Evolutionary conservation across 805 yeast genomes (phyloP).

Genomic region (Barnettozyma siamensis): DNA sequence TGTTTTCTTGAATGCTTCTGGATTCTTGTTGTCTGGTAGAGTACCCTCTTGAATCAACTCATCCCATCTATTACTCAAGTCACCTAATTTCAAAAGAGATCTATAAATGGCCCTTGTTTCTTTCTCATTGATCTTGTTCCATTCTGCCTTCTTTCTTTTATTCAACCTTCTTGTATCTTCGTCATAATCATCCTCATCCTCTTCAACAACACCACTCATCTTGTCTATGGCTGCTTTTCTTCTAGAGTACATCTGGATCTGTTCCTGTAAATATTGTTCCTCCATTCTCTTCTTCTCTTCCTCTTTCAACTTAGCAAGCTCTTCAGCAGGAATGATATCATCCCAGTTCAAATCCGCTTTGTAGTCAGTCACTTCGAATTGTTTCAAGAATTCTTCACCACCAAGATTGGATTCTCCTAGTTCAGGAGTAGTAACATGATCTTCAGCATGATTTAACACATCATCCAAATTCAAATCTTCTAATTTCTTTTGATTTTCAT

Average conservation of each 20-base stretch:
- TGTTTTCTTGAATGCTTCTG: constrained; percentile 68
- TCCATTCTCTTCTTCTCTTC: constrained; percentile 85
- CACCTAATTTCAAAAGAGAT: constrained; percentile 78
- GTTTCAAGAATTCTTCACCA: constrained; percentile 94
- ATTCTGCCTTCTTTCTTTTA: constrained; percentile 35
- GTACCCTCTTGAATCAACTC: constrained; percentile 86
- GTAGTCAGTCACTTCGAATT: constrained; percentile 97
- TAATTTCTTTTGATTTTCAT: constrained; percentile 88
- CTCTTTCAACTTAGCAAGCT: constrained; percentile 79
- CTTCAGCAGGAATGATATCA: constrained; percentile 96
- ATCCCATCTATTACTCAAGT: constrained; percentile 71
- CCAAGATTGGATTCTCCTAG: constrained; percentile 96
- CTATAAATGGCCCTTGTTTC: constrained; percentile 84
- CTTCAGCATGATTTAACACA: constrained; percentile 94
- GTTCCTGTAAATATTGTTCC: constrained; percentile 82
- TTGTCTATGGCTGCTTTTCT: constrained; percentile 69
- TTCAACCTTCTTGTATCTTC: constrained; percentile 29
- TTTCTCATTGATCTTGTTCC: constrained; percentile 65
- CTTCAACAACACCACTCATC: constrained; percentile 40
- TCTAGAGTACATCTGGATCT: constrained; percentile 79
- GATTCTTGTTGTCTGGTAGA: constrained; percentile 75
- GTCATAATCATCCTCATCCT: constrained; percentile 35
- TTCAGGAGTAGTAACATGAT: constrained; percentile 93
- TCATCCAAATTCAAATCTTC: constrained; percentile 95
- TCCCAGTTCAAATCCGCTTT: constrained; percentile 99